Percentiles rank a stretch among this genome's conserved stretches.
Conservation (phyloP, 2,329 filamentous ascomycete species). For the Sphaerulina populicola region DNA sequence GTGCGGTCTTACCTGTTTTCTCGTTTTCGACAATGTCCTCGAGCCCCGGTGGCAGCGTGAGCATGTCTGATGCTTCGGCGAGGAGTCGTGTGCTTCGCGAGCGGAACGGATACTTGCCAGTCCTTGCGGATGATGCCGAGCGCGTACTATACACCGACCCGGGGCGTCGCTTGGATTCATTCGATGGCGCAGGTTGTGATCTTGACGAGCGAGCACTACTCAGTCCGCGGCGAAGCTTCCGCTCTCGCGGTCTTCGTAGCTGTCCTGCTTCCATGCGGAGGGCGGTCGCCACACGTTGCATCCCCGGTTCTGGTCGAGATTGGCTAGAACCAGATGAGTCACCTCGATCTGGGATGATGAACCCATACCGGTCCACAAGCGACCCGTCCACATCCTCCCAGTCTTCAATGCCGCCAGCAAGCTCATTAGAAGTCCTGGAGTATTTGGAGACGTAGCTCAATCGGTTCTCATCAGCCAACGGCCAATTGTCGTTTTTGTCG, state of each 20-base stretch:
- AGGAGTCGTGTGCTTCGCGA: slow-evolving; percentile 47
- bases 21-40: slow-evolving; percentile 40
- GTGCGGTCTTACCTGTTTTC: slow-evolving; percentile 43
- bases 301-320: slow-evolving; percentile 16
- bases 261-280: slow-evolving; percentile 50
- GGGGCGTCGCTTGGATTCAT: slow-evolving; percentile 30
- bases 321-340: slow-evolving; percentile 21
- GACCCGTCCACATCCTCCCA: slow-evolving; percentile 53
- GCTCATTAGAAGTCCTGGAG: slow-evolving; percentile 45
- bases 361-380: slow-evolving; percentile 58
- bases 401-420: slow-evolving; percentile 57
- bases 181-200: slow-evolving; percentile 27
- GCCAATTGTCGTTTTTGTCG: slow-evolving; percentile 9
- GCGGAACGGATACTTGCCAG: slow-evolving; percentile 38
- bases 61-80: slow-evolving; percentile 57
- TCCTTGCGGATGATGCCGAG: slow-evolving; percentile 34
- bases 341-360: slow-evolving; percentile 47
- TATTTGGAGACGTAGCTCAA: slow-evolving; percentile 20
- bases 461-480: slow-evolving; percentile 12
- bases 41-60: slow-evolving; percentile 50
- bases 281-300: slow-evolving; percentile 54
- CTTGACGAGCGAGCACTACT: slow-evolving; percentile 42
- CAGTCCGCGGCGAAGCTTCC: slow-evolving; percentile 44
- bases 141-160: slow-evolving; percentile 33
- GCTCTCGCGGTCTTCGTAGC: slow-evolving; percentile 42